A percentile compares a stretch with the other conserved stretches of the same genome.
Conservation (phyloP, 2,329 filamentous ascomycete species). For the Curvularia eragrostidis region DNA sequence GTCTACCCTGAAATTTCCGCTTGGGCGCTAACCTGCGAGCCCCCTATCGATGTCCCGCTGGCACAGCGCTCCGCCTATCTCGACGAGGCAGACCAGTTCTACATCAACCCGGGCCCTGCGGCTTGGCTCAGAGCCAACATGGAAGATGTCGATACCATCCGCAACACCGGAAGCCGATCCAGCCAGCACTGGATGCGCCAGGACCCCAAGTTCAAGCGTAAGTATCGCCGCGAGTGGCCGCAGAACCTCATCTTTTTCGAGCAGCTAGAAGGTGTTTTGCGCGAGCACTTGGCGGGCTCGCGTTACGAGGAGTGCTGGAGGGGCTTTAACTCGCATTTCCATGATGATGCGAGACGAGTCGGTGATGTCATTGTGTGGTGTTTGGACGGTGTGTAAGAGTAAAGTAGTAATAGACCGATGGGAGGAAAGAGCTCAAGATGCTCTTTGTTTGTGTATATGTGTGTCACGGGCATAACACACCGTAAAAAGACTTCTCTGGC, state of each 20-base stretch:
- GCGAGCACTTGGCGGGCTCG: constrained; percentile 51
- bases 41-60: constrained; percentile 73
- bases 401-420: background rate
- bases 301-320: constrained; percentile 65
- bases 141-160: constrained; percentile 40
- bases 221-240: constrained; percentile 49
- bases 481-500: background rate
- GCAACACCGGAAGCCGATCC: constrained; percentile 25
- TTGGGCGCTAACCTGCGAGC: constrained; percentile 89
- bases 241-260: constrained; percentile 62
- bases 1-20: constrained; percentile 76
- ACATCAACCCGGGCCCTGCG: constrained; percentile 63
- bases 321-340: constrained; percentile 67
- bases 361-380: constrained; percentile 71
- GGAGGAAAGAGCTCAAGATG: background rate
- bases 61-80: constrained; percentile 71
- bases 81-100: constrained; percentile 93
- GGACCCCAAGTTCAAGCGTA: constrained; percentile 31
- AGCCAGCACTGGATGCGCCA: constrained; percentile 33
- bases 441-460: background rate
- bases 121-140: constrained; percentile 54
- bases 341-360: constrained; percentile 66
- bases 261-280: constrained; percentile 61
- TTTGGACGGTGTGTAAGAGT: constrained; percentile 25
- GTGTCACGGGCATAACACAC: background rate